These are phyloP conservation scores for Diaporthe sp. DNA, from an alignment of 2,329 filamentous ascomycete genomes.

Conservation along the genomic window DNA sequence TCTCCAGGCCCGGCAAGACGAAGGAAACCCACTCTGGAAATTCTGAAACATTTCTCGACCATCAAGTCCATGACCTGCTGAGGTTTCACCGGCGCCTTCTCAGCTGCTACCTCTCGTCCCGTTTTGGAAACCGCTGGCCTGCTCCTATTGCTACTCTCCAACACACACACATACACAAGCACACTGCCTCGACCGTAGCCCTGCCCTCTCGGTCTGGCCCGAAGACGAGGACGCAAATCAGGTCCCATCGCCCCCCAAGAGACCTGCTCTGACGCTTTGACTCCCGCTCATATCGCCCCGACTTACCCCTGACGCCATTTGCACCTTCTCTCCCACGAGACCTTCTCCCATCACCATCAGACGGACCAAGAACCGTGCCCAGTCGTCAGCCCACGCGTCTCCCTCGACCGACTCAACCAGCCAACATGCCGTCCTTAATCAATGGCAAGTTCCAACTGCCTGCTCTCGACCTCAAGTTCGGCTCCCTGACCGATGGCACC, in stretches of 20 bases:
- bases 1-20: constrained; percentile 13
- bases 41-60: constrained; percentile 30
- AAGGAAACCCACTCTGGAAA: constrained; percentile 9
- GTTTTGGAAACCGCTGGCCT: constrained; percentile 25
- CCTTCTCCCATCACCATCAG: constrained; percentile 24
- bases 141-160: not conserved
- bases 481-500: constrained; percentile 71
- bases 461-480: constrained; percentile 69
- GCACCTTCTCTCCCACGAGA: constrained; percentile 22
- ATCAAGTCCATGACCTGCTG: constrained; percentile 9
- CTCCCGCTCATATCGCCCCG: constrained; percentile 27
- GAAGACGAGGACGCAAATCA: constrained; percentile 28
- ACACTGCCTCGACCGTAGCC: constrained; percentile 6
- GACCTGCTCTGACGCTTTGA: constrained; percentile 27
- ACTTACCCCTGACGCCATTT: constrained; percentile 34
- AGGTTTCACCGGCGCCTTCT: constrained; percentile 17
- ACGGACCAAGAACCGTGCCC: constrained; percentile 10
- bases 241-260: constrained; percentile 1
- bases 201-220: constrained; percentile 28
- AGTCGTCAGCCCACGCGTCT: not conserved
- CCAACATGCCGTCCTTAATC: constrained; percentile 46
- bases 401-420: constrained; percentile 12
- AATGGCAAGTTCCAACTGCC: constrained; percentile 65
- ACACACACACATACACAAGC: not conserved
- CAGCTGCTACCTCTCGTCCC: constrained; percentile 28